Conservation (phyloP, 108 stramenopile species). For the Schizochytrium sp. region DNA sequence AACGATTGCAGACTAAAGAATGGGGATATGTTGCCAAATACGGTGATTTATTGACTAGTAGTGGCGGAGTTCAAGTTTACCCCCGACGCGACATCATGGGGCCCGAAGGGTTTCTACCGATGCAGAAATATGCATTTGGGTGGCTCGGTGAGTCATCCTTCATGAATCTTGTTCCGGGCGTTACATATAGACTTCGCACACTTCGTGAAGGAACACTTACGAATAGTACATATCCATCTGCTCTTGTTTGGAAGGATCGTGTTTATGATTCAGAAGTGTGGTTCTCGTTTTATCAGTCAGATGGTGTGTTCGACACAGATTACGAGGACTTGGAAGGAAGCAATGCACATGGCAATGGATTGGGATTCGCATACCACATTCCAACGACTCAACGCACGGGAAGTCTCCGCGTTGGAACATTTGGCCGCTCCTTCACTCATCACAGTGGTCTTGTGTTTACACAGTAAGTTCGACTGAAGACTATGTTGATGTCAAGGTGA, state of each 20-base stretch:
- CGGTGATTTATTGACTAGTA: neutral
- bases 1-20: neutral
- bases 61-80: neutral
- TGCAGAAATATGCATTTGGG: neutral
- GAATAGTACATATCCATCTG: neutral
- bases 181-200: neutral
- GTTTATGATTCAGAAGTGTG: neutral
- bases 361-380: neutral
- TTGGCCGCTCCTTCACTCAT: no score
- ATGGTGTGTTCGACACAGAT: neutral
- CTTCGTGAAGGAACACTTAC: neutral
- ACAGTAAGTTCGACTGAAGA: no score
- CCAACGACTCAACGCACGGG: neutral
- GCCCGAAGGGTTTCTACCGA: neutral
- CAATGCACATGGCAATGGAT: neutral
- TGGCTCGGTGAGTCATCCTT: neutral
- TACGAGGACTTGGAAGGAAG: neutral
- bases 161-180: neutral
- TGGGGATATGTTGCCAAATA: neutral
- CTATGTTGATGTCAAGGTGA: no score
- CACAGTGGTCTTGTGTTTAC: no score
- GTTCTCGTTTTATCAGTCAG: neutral
- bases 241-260: neutral
- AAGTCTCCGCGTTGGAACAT: neutral
- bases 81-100: neutral